phyloP scores from a whole-genome alignment of 768 basidiomycete species.

The Naganishia kalamii region DNA sequence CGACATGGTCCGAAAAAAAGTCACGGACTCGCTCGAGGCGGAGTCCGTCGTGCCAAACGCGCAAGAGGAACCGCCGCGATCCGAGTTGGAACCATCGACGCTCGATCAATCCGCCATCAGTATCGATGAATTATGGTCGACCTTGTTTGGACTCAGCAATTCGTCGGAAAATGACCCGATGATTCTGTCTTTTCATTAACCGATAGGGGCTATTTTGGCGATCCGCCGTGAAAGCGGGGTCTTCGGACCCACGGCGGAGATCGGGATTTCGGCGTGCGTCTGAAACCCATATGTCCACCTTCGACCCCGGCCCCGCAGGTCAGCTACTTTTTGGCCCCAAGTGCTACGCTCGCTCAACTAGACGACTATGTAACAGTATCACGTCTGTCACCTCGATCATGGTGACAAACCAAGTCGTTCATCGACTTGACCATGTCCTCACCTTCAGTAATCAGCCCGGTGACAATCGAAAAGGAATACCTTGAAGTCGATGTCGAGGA shows the following conservation, averaged over 20 bases:
- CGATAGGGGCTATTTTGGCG: too few relatives aligned
- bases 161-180: background rate
- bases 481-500: background rate
- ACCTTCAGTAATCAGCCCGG: background rate
- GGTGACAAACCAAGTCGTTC: background rate
- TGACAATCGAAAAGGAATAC: background rate
- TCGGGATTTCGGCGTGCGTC: too few relatives aligned
- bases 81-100: background rate
- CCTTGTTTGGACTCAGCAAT: background rate
- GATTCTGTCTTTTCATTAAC: too few relatives aligned
- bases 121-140: slow-evolving; percentile 1
- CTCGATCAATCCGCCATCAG: background rate
- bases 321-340: too few relatives aligned
- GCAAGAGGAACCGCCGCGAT: background rate
- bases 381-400: too few relatives aligned
- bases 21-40: slow-evolving; percentile 1
- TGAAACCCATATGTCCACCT: too few relatives aligned
- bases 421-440: background rate
- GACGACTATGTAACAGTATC: background rate
- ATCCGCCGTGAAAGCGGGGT: too few relatives aligned
- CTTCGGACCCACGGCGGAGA: too few relatives aligned
- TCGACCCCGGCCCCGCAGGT: too few relatives aligned
- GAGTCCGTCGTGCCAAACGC: background rate
- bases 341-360: too few relatives aligned
- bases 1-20: background rate